Evolutionary conservation across 2,329 filamentous ascomycete genomes (phyloP).

Genomic region (Cercospora nicotianae): DNA sequence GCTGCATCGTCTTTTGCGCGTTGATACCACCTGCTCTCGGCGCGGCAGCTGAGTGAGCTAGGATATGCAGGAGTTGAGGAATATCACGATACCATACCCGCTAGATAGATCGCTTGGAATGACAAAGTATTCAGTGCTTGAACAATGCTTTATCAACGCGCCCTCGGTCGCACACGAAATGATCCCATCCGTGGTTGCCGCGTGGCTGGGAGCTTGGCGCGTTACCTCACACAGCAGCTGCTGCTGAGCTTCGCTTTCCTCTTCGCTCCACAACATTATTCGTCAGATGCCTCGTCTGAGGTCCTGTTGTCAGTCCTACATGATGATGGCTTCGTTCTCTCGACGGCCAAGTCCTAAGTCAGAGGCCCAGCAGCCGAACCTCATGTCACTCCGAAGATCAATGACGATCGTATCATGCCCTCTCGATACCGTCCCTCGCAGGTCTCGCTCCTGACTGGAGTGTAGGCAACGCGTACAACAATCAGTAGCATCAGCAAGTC

Average conservation of each 20-base stretch:
- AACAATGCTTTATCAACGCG: not conserved
- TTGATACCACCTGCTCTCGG: slow-evolving; percentile 14
- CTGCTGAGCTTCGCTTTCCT: not conserved
- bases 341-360: not conserved
- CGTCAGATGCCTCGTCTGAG: not conserved
- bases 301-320: not conserved
- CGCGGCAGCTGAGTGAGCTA: slow-evolving; percentile 7
- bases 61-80: slow-evolving; percentile 8
- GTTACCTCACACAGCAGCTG: not conserved
- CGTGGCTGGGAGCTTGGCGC: not conserved
- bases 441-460: not conserved
- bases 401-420: not conserved
- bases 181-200: not conserved
- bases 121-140: not conserved
- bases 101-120: slow-evolving; percentile 10
- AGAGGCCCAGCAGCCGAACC: not conserved
- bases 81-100: slow-evolving; percentile 10
- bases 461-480: not conserved
- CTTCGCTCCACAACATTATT: not conserved
- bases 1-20: not conserved
- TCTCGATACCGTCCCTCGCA: not conserved
- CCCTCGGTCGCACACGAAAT: not conserved
- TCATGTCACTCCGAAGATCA: not conserved
- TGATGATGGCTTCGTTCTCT: not conserved
- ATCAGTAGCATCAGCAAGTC: not conserved